A percentile compares a stretch with the other conserved stretches of the same genome.
Evolutionary conservation across 2,329 filamentous ascomycete species (phyloP).

Genomic region (Ilyonectria mors-panacis): DNA sequence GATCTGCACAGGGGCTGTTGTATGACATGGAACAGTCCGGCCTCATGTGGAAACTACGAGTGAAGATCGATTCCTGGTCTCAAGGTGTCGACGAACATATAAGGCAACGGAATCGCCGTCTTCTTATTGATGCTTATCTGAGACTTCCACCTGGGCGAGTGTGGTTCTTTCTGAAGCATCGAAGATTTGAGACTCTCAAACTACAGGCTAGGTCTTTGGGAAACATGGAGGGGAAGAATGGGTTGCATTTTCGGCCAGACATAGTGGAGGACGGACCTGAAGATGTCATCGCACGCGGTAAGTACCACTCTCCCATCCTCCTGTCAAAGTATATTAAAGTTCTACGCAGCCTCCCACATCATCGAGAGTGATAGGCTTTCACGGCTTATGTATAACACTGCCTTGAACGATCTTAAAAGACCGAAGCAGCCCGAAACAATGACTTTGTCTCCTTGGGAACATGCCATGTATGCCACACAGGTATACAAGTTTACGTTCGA

Average conservation of each 20-base stretch:
- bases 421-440: neutral
- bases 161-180: conserved; percentile 18
- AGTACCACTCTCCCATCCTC: neutral
- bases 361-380: neutral
- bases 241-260: neutral
- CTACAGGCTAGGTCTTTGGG: neutral
- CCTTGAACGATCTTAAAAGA: neutral
- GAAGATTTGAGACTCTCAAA: conserved; percentile 52
- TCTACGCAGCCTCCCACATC: neutral
- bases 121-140: conserved; percentile 11
- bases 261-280: neutral
- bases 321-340: neutral
- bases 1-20: neutral
- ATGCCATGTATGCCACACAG: neutral
- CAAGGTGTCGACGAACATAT: conserved; percentile 17
- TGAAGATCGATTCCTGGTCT: conserved; percentile 29
- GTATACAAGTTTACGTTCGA: neutral
- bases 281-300: conserved; percentile 9
- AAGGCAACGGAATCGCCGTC: neutral
- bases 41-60: conserved; percentile 14
- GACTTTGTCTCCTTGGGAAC: neutral
- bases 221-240: neutral
- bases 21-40: conserved; percentile 6
- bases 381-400: neutral
- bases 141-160: conserved; percentile 1